Percentiles rank a stretch among this genome's conserved stretches.
Evolutionary conservation across 2,329 filamentous ascomycete species (phyloP).

Genomic region (Epichloe sylvatica): DNA sequence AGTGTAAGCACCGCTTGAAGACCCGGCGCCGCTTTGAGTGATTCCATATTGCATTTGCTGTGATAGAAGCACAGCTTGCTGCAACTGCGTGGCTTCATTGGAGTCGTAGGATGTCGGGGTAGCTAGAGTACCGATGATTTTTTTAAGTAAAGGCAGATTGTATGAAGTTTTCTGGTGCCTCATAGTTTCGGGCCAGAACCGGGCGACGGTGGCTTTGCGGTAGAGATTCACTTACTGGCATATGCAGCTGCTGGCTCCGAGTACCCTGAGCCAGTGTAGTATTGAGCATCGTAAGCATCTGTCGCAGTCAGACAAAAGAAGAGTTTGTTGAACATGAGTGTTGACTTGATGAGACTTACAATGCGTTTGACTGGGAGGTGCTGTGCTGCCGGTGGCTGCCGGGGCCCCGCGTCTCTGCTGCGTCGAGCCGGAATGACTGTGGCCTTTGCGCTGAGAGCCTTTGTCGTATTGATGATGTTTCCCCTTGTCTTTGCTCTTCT

Average conservation of each 20-base stretch:
- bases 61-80: background rate
- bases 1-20: background rate
- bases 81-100: background rate
- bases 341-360: background rate
- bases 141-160: background rate
- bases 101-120: background rate
- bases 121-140: background rate
- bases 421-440: background rate
- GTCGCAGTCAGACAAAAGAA: background rate
- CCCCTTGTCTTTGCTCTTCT: background rate
- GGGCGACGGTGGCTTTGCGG: background rate
- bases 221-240: background rate
- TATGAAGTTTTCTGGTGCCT: background rate
- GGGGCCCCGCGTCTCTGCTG: background rate
- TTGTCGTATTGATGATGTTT: constrained; percentile 1
- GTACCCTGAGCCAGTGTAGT: background rate
- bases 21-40: background rate
- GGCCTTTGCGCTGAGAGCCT: background rate
- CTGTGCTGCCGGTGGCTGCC: background rate
- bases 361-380: background rate
- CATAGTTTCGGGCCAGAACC: background rate
- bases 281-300: background rate
- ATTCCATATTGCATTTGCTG: background rate
- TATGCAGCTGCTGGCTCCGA: background rate
- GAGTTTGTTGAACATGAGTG: background rate